These are phyloP conservation scores for Juglanconis oblonga DNA, from an alignment of 2,329 filamentous ascomycete genomes.

Conservation along the genomic window DNA sequence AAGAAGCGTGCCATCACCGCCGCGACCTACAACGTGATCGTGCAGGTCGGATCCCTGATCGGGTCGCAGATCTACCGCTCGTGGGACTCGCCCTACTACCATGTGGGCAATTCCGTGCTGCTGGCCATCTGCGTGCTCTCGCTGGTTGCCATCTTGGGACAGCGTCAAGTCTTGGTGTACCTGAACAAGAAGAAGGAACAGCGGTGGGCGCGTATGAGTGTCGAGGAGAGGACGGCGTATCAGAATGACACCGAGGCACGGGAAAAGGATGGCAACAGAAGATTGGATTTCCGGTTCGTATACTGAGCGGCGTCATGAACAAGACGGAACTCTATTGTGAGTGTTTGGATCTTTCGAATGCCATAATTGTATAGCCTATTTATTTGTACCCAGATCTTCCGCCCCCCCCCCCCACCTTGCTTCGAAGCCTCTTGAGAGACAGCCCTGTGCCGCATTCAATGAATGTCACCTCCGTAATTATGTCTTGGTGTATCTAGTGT, in stretches of 20 bases:
- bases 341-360: background rate
- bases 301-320: constrained; percentile 26
- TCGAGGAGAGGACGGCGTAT: constrained; percentile 42
- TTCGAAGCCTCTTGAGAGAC: too few species aligned
- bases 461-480: too few species aligned
- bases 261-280: constrained; percentile 46
- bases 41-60: constrained; percentile 42
- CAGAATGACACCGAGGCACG: constrained; percentile 41
- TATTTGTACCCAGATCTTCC: too few species aligned
- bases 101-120: constrained; percentile 54
- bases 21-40: constrained; percentile 46
- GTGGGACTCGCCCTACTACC: constrained; percentile 54
- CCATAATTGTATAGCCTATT: background rate
- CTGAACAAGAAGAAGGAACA: constrained; percentile 48
- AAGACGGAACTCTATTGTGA: too few species aligned
- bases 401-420: too few species aligned
- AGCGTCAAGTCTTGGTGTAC: constrained; percentile 40
- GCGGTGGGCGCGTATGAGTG: constrained; percentile 43
- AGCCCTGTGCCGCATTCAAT: too few species aligned
- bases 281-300: constrained; percentile 50
- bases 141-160: constrained; percentile 46
- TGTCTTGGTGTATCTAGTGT: too few species aligned
- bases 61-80: constrained; percentile 47
- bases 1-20: constrained; percentile 47
- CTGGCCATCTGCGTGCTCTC: constrained; percentile 50